Evolutionary conservation across 176 grass and related monocot genomes (phyloP).

Genomic region (Areca catechu): DNA sequence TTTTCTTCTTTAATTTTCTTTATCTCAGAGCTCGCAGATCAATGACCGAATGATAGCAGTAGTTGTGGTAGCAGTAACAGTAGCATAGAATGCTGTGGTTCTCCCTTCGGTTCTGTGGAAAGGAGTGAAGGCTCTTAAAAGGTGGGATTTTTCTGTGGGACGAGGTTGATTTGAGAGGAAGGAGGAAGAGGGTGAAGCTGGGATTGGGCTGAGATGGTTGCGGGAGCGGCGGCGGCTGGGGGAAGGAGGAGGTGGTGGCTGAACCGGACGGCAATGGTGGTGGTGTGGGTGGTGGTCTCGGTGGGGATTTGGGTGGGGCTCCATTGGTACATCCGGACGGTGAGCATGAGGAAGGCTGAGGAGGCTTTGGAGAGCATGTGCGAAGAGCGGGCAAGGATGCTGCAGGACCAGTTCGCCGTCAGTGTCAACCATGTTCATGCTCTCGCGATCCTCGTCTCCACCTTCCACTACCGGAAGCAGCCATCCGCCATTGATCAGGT

Average conservation of each 20-base stretch:
- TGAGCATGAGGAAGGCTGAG: conserved; percentile 63
- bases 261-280: conserved; percentile 19
- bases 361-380: conserved; percentile 75
- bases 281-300: conserved; percentile 24
- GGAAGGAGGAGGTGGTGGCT: conserved; percentile 32
- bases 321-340: conserved; percentile 47
- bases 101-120: neutral
- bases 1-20: neutral
- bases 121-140: neutral
- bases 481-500: conserved; percentile 79
- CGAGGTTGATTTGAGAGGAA: neutral
- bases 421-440: conserved; percentile 94
- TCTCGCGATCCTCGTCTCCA: conserved; percentile 76
- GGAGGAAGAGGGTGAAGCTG: neutral
- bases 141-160: neutral
- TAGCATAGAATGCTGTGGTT: neutral
- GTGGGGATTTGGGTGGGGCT: conserved; percentile 30
- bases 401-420: conserved; percentile 94
- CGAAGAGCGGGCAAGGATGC: conserved; percentile 89
- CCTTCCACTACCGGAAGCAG: conserved; percentile 76
- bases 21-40: conserved; percentile 32
- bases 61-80: conserved; percentile 3
- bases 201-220: neutral
- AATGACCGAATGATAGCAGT: conserved; percentile 29
- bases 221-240: conserved; percentile 4